phyloP scores from a whole-genome alignment of 2,329 filamentous ascomycete species.

The Colletotrichum somersetense region DNA sequence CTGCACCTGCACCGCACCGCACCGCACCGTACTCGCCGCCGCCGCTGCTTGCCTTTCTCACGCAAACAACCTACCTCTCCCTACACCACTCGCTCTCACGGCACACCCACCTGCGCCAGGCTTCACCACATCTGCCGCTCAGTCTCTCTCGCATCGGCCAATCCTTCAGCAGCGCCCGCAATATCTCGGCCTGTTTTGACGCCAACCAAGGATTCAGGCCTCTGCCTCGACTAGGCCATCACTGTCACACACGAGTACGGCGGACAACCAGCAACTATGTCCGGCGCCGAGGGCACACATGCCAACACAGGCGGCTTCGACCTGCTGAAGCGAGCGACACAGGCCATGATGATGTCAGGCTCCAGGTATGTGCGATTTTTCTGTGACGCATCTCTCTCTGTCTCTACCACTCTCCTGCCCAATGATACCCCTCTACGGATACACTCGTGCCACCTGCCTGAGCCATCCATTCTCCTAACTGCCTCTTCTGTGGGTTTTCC shows the following conservation, averaged over 20 bases:
- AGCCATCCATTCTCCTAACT: not conserved
- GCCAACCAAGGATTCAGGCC: slow-evolving; percentile 34
- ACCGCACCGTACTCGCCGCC: slow-evolving; percentile 19
- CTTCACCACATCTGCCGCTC: slow-evolving; percentile 13
- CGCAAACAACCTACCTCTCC: slow-evolving; percentile 7
- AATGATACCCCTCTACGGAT: slow-evolving; percentile 4
- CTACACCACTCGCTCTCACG: slow-evolving; percentile 14
- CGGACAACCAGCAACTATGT: slow-evolving; percentile 54
- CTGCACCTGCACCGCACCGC: slow-evolving; percentile 13
- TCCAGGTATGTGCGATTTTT: slow-evolving; percentile 38
- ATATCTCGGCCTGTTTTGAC: slow-evolving; percentile 40
- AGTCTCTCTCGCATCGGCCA: slow-evolving; percentile 14
- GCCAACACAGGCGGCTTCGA: slow-evolving; percentile 63
- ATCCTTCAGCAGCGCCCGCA: slow-evolving; percentile 24
- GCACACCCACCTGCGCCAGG: slow-evolving; percentile 16
- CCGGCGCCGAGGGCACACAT: slow-evolving; percentile 60
- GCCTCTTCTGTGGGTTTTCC: not conserved
- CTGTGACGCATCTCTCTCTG: slow-evolving; percentile 42
- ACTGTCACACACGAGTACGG: slow-evolving; percentile 24
- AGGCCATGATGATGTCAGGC: slow-evolving; percentile 73
- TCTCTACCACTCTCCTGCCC: slow-evolving; percentile 30
- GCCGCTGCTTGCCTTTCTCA: slow-evolving; percentile 22
- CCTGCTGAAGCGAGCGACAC: slow-evolving; percentile 70
- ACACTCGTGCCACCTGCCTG: not conserved
- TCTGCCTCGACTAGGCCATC: slow-evolving; percentile 41